Base-by-base conservation (phyloP, 768 basidiomycete genomes). In the Pisolithus orientalis region DNA sequence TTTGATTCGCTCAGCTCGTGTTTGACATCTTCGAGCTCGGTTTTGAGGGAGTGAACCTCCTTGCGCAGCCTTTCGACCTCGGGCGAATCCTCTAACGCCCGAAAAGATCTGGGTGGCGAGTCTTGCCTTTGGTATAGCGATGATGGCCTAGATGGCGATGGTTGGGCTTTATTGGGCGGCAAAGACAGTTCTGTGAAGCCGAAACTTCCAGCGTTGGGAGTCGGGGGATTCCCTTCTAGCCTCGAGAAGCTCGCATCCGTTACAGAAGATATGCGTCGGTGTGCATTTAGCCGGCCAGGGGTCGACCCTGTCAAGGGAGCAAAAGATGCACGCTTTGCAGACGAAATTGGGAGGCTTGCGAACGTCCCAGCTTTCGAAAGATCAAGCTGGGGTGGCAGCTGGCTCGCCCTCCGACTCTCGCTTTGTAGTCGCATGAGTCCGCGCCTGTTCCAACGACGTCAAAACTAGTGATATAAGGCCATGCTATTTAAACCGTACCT, bases 361-460 rank as follows among this genome's bases (percentile, higher is more conserved):
- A 65, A 63, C 55, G 69, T 62, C 14, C 72, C 67, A 14, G 82
- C 76, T 6, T 83, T 74, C 21, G 78, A 75, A 28, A 84, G 55
- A 60, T 89, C 87, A 34, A 83, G 65, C 13, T 79, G 70, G 13
- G 70, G 72, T 53, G 65, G 73, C 49, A 74, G 71, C 27, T 72
- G 70, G 63, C 83, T 85, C 57, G 80, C 77, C 28, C 87, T 75
- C 50, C 84, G 75, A 59, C 73, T 86, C 66, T 93, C 89, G 8
- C 83, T 81, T 64, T 93, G 90, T 8, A 93, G 75, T 16, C 87
- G 80, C 90, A 93, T 93, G 48, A 93, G 75, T 25, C 88, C 90
- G 43, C 90, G 85, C 59, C 90, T 90, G 62, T 27, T 32, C 40
- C 13, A 27, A 25, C 7, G 43, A 39, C 44, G 54, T 51, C 44